A percentile compares a stretch with the other conserved stretches of the same genome.
Evolutionary conservation across 2,329 filamentous ascomycete genomes (phyloP).

Genomic region (Stachybotrys elegans): DNA sequence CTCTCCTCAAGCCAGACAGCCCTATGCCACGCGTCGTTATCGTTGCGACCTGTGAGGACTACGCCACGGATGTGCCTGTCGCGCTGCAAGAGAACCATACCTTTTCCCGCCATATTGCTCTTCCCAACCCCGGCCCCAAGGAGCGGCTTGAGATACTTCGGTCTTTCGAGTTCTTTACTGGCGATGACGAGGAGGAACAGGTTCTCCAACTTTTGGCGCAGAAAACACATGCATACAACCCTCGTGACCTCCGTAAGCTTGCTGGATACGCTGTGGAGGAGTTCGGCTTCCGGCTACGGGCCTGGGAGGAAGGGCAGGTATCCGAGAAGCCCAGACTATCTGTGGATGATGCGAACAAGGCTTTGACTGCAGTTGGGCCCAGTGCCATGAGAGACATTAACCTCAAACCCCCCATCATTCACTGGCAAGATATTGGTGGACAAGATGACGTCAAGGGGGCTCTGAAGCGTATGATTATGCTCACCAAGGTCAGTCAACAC

Average conservation of each 20-base stretch:
- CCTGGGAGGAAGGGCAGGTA: conserved; percentile 7
- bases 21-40: conserved; percentile 59
- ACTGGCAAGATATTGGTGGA: conserved; percentile 85
- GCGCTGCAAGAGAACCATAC: conserved; percentile 60
- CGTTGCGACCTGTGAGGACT: conserved; percentile 67
- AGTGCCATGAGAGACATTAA: conserved; percentile 88
- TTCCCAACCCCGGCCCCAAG: conserved; percentile 69
- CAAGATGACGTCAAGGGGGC: conserved; percentile 68
- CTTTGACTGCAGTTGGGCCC: conserved; percentile 66
- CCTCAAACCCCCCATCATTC: conserved; percentile 78
- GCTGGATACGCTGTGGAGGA: conserved; percentile 32
- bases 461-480: conserved; percentile 46
- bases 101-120: conserved; percentile 62
- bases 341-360: conserved; percentile 54
- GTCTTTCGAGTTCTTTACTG: conserved; percentile 45
- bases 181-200: conserved; percentile 41
- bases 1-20: conserved; percentile 27
- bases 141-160: conserved; percentile 71
- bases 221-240: conserved; percentile 82
- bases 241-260: conserved; percentile 67
- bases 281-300: conserved; percentile 17
- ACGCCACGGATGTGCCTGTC: conserved; percentile 65
- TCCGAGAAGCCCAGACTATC: conserved; percentile 23
- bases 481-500: conserved; percentile 23
- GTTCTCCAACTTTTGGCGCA: conserved; percentile 60